Evolutionary conservation across 257 asterid species (phyloP).

Genomic region (Solanum chiquidenum): DNA sequence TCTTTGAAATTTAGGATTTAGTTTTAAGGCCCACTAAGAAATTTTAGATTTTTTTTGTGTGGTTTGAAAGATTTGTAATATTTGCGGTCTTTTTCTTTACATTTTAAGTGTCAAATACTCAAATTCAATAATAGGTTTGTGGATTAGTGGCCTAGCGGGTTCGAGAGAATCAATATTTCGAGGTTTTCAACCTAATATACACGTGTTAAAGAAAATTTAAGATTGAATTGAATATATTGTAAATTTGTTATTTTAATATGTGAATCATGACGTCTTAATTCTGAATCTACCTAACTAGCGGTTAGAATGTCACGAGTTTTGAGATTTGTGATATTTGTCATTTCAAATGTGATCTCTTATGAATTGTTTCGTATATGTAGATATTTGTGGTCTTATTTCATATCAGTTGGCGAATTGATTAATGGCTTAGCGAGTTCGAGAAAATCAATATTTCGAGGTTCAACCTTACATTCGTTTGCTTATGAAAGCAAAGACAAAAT

Average conservation of each 20-base stretch:
- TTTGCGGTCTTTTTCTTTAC: neutral
- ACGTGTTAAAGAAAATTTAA: neutral
- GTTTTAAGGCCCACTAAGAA: neutral
- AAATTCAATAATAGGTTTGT: neutral
- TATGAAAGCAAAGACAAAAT: neutral
- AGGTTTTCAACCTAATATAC: neutral
- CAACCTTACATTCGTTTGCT: rapidly evolving
- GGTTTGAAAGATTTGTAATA: neutral
- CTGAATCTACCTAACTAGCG: rapidly evolving
- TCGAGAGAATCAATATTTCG: neutral
- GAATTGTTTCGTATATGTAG: neutral
- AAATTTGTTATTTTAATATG: neutral
- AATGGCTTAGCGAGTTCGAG: neutral
- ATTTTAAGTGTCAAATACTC: too few species aligned
- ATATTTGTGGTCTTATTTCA: neutral
- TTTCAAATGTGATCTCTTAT: neutral
- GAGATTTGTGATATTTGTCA: neutral
- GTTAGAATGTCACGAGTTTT: neutral
- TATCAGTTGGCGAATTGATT: neutral
- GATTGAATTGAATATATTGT: neutral
- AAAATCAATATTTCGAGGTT: neutral
- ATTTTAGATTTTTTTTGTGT: neutral
- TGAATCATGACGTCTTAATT: neutral
- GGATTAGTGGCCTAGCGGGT: neutral
- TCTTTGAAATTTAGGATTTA: neutral